Evolutionary conservation across 2,329 filamentous ascomycete species (phyloP).

Genomic region (Aspergillus quadricinctus): DNA sequence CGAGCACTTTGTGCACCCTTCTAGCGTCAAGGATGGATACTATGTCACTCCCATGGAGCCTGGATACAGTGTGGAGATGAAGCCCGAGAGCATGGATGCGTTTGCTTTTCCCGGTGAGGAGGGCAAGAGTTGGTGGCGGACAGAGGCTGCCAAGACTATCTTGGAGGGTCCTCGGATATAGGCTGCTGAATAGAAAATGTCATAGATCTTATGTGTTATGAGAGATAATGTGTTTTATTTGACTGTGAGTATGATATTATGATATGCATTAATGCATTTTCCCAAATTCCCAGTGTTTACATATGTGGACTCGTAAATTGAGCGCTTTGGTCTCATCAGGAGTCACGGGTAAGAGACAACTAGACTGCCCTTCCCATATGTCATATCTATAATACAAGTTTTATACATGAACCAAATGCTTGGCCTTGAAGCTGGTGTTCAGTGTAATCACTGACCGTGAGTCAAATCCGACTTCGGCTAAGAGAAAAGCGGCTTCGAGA

Average conservation of each 20-base stretch:
- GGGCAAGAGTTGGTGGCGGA: slow-evolving; percentile 81
- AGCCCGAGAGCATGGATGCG: slow-evolving; percentile 75
- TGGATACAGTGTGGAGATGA: slow-evolving; percentile 94
- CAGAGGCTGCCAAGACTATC: slow-evolving; percentile 71
- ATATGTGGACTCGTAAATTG: not conserved
- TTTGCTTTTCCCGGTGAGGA: slow-evolving; percentile 73
- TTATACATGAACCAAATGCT: not conserved
- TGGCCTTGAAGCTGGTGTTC: not conserved
- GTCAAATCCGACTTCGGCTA: not conserved
- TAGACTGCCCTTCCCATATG: not conserved
- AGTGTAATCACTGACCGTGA: not conserved
- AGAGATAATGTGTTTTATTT: not conserved
- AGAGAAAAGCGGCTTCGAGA: not conserved
- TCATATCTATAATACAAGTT: not conserved
- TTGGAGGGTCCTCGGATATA: slow-evolving; percentile 51
- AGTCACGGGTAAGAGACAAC: not conserved
- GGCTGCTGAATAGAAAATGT: slow-evolving; percentile 2
- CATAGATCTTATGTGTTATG: slow-evolving; percentile 1
- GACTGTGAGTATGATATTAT: not conserved
- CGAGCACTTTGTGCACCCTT: slow-evolving; percentile 84
- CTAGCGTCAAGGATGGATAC: slow-evolving; percentile 75
- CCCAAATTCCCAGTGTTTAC: not conserved
- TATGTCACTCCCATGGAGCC: slow-evolving; percentile 80
- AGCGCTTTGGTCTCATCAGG: not conserved
- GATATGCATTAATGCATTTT: not conserved